Percentiles rank a stretch among this genome's conserved stretches.
Evolutionary conservation across 345 rosid species (phyloP).

Genomic region (Pelargonium nanum): DNA sequence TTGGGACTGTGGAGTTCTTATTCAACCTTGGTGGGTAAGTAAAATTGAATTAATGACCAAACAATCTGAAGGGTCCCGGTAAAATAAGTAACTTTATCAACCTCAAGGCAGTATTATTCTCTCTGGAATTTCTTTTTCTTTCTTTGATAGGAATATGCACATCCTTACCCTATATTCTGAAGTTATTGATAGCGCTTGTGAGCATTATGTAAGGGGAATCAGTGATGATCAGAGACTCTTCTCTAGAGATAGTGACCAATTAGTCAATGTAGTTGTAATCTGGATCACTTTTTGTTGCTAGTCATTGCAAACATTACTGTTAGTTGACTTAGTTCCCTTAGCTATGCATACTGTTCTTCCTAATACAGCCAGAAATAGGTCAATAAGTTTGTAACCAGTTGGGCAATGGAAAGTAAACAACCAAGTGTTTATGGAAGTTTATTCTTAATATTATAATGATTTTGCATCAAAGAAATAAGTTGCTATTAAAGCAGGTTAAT

Average conservation of each 20-base stretch:
- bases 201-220: background rate
- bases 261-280: background rate
- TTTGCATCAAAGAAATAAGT: background rate
- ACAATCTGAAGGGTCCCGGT: background rate
- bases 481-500: background rate
- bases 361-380: background rate
- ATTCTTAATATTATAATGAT: background rate
- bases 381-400: background rate
- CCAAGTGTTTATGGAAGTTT: background rate
- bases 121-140: too few relatives aligned
- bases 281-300: background rate
- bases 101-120: background rate
- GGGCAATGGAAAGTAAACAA: background rate
- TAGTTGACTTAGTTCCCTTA: background rate
- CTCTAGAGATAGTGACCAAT: too few relatives aligned
- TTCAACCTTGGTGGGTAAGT: too few relatives aligned
- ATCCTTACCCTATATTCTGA: background rate
- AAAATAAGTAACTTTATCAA: background rate
- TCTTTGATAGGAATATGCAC: too few relatives aligned
- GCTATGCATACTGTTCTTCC: background rate
- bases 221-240: too few relatives aligned
- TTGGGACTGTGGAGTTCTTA: too few relatives aligned
- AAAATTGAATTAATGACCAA: too few relatives aligned
- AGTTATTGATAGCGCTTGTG: background rate
- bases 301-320: background rate